phyloP scores from a whole-genome alignment of 352 stramenopile species.

The Chrysophaeum taylorii region DNA sequence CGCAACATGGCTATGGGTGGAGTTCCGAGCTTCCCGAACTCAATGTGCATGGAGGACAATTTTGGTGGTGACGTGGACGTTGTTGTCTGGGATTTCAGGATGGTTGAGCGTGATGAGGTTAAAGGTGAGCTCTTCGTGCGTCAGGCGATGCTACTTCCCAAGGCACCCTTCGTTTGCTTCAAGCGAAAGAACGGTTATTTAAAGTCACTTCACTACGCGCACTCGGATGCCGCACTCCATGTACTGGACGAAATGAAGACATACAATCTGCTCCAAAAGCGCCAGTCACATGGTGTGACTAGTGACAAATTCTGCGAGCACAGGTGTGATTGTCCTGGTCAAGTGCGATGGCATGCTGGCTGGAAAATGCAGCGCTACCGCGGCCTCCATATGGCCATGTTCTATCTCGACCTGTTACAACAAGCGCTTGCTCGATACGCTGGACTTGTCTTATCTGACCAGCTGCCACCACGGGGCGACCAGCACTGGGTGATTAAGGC shows the following conservation, averaged over 20 bases:
- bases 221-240: neutral
- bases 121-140: conserved; percentile 10
- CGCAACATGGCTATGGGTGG: conserved; percentile 16
- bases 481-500: neutral
- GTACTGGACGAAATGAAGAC: conserved; percentile 7
- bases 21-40: neutral
- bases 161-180: neutral
- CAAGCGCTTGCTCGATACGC: neutral
- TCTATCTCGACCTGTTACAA: neutral
- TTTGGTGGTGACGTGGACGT: conserved; percentile 1
- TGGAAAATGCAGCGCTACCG: conserved; percentile 10
- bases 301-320: conserved; percentile 2
- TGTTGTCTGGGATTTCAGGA: conserved; percentile 10
- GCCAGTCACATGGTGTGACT: neutral
- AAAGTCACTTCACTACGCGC: neutral
- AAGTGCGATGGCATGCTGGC: conserved; percentile 9
- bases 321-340: neutral
- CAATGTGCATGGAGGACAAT: conserved; percentile 13
- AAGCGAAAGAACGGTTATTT: conserved; percentile 4
- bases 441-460: neutral
- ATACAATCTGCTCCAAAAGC: neutral
- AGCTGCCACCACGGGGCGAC: neutral
- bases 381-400: conserved; percentile 1
- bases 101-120: conserved; percentile 10
- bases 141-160: conserved; percentile 5